Evolutionary conservation across 2,329 filamentous ascomycete genomes (phyloP).

Genomic region (Chalaropsis ovoidea): DNA sequence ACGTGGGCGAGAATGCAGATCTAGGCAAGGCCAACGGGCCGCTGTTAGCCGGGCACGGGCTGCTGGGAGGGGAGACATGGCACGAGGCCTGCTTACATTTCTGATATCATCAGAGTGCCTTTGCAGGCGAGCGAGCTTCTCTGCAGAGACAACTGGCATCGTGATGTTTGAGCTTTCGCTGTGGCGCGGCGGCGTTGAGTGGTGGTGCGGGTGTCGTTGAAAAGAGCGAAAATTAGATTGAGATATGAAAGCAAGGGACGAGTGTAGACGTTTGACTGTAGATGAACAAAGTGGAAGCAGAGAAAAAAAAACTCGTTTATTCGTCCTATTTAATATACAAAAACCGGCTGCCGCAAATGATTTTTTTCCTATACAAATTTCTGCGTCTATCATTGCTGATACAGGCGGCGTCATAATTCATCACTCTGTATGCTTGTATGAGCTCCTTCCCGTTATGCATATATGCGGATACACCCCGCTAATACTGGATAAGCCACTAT

Average conservation of each 20-base stretch:
- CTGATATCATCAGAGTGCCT: constrained; percentile 77
- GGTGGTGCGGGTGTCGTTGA: not conserved
- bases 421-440: constrained; percentile 14
- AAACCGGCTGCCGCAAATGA: not conserved
- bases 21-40: constrained; percentile 35
- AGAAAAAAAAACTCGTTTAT: constrained; percentile 19
- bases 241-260: not conserved
- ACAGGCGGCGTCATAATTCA: constrained; percentile 21
- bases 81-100: constrained; percentile 55
- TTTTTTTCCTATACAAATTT: not conserved
- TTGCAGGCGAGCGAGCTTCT: constrained; percentile 85
- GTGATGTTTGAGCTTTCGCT: constrained; percentile 29
- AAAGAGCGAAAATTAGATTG: not conserved
- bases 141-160: constrained; percentile 87
- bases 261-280: not conserved
- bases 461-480: constrained; percentile 17
- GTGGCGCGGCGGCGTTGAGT: not conserved
- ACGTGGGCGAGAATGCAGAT: constrained; percentile 95
- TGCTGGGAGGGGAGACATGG: not conserved
- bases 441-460: constrained; percentile 13
- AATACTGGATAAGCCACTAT: constrained; percentile 19
- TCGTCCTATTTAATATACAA: constrained; percentile 13
- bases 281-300: constrained; percentile 17
- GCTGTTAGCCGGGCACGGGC: constrained; percentile 22
- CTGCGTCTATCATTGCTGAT: constrained; percentile 14